Percentiles rank a stretch among this genome's conserved stretches.
Conservation (phyloP, 2,329 filamentous ascomycete species). For the Fusarium miscanthi region DNA sequence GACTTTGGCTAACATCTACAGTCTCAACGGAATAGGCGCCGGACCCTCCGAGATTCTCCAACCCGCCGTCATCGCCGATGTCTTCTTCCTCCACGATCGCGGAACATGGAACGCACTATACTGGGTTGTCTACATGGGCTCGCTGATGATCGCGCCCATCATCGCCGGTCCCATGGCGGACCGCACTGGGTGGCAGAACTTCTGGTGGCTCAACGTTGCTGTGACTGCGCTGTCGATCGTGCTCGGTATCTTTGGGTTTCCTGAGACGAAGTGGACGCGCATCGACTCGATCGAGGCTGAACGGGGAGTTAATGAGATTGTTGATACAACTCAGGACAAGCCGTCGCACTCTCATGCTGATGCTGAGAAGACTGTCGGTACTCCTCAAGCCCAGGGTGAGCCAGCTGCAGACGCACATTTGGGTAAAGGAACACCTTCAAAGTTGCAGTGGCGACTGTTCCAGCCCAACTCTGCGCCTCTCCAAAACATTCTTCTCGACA, state of each 20-base stretch:
- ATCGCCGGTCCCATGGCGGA: neutral
- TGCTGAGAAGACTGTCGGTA: neutral
- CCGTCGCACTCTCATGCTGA: neutral
- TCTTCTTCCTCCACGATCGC: conserved; percentile 33
- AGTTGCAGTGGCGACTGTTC: neutral
- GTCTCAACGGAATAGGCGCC: conserved; percentile 16
- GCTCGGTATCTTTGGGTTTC: neutral
- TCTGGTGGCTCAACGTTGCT: conserved; percentile 11
- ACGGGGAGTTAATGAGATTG: neutral
- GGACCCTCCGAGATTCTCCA: conserved; percentile 26
- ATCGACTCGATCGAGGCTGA: neutral
- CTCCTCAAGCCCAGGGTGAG: neutral
- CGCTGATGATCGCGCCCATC: conserved; percentile 12
- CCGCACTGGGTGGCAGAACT: conserved; percentile 1
- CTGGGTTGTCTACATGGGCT: conserved; percentile 27
- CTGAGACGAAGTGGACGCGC: conserved; percentile 1
- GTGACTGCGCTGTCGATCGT: neutral
- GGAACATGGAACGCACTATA: conserved; percentile 34
- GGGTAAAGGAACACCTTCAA: neutral
- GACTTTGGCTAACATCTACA: fast-evolving
- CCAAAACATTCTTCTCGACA: neutral
- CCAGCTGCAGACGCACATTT: neutral
- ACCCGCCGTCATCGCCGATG: conserved; percentile 32
- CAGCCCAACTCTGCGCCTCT: conserved; percentile 2
- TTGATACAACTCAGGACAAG: neutral